Conservation (phyloP, 2,329 filamentous ascomycete species). For the Penicillium crustosum region DNA sequence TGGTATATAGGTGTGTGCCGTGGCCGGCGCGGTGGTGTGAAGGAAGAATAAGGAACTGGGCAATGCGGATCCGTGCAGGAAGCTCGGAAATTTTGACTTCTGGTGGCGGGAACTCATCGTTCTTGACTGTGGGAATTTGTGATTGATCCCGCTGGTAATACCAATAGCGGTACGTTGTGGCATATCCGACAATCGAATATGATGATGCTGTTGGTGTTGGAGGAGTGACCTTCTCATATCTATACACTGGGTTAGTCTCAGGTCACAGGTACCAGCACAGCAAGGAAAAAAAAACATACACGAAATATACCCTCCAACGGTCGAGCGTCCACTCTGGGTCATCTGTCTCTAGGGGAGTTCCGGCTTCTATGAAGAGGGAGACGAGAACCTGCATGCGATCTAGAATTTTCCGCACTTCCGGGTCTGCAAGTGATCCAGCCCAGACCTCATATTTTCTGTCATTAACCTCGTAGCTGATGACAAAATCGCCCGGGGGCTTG, state of each 20-base stretch:
- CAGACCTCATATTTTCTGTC: conserved; percentile 78
- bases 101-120: conserved; percentile 45
- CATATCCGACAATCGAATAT: conserved; percentile 87
- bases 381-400: conserved; percentile 80
- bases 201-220: conserved; percentile 51
- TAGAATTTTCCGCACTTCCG: conserved; percentile 68
- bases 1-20: conserved; percentile 75
- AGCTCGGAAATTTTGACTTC: conserved; percentile 58
- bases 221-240: conserved; percentile 56
- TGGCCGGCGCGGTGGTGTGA: conserved; percentile 80
- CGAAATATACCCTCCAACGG: conserved; percentile 88
- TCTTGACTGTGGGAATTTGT: conserved; percentile 43
- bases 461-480: conserved; percentile 62
- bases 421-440: conserved; percentile 71
- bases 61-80: conserved; percentile 78
- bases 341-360: conserved; percentile 71
- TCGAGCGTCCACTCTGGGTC: conserved; percentile 71
- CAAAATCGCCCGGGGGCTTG: conserved; percentile 72
- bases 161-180: conserved; percentile 87
- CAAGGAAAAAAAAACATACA: conserved; percentile 52
- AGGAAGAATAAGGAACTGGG: conserved; percentile 88
- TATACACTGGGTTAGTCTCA: conserved; percentile 26
- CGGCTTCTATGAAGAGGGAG: conserved; percentile 88
- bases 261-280: background rate
- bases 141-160: conserved; percentile 45